A percentile compares a stretch with the other conserved stretches of the same genome.
phyloP scores from a whole-genome alignment of 345 rosid genomes.

The Eucalyptus microcorys region DNA sequence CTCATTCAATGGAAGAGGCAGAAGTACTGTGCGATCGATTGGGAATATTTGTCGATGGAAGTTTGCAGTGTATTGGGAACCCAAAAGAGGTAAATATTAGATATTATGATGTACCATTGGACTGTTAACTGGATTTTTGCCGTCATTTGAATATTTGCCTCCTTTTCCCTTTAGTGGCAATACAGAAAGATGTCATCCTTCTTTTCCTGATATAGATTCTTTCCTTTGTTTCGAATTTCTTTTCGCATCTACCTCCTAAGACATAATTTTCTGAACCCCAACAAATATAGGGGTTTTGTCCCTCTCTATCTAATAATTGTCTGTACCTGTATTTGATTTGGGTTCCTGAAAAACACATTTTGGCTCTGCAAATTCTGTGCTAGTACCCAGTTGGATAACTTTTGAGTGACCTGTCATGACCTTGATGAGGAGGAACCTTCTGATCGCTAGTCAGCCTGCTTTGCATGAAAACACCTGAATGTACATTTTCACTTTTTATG shows the following conservation, averaged over 20 bases:
- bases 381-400: not conserved
- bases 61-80: constrained; percentile 91
- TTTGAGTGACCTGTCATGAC: not conserved
- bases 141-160: not conserved
- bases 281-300: not conserved
- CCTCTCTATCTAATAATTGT: not conserved
- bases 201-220: not conserved
- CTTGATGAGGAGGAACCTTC: not conserved
- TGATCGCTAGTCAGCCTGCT: not conserved
- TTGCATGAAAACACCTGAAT: not conserved
- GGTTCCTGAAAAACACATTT: not conserved
- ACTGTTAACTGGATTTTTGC: not conserved
- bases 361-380: not conserved
- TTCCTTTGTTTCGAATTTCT: not conserved
- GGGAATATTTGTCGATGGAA: constrained; percentile 77
- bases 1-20: constrained; percentile 99
- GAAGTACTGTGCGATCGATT: constrained; percentile 81
- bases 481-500: not conserved
- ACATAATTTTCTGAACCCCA: not conserved
- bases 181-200: not conserved
- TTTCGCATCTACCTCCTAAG: not conserved
- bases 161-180: not conserved
- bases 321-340: not conserved
- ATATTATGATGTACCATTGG: not conserved
- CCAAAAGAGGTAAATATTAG: constrained; percentile 56